Evolutionary conservation across 208 protist genomes (phyloP), one percentile per base, ranked within the genome.

Genomic region (Trypanosoma conorhini): DNA sequence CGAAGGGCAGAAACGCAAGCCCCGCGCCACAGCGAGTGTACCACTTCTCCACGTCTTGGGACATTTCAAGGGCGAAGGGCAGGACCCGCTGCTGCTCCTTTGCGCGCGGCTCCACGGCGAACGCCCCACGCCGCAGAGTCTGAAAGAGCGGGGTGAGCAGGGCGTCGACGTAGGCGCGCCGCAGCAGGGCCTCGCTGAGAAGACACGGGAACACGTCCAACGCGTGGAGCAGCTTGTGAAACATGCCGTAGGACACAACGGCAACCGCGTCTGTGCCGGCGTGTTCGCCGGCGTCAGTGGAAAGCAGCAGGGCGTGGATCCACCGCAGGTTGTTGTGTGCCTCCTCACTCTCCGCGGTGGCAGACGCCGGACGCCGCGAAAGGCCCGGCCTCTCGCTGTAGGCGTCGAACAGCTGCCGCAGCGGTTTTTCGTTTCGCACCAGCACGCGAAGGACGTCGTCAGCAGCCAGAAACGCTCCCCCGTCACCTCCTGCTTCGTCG

Each of bases 161-260:
- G 10, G 88, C 85, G 58, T 91, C 85, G 40, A 82, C 55, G 70
- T 80, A 94, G 8, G 81, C 79, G 30, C 79, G 76, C 65, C 80
- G 72, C 44, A 89, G 62, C 55, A 87, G 63, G 22, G 65, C 67
- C 33, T 79, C 65, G 26, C 56, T 74, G 44, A 90, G 68, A 40
- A 94, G 75, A 1, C 74, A 70, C 1, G 88, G 88, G 60, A 87
- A 94, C 21, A 94, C 79, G 66, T 87, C 82, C 38, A 94, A 63
- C 0, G 77, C 76, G n/a, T 78, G 71, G 69, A 84, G 83, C 30
- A 94, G 69, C 13, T 73, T 40, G 12, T 81, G 78, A 67, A 94
- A 90, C 22, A 62, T 48, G n/a, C 33, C 62, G 72, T 79, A 91
- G 0, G 77, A 31, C 60, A 94, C 62, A 8, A 70, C 76, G 40